Conservation (phyloP, 2,329 filamentous ascomycete species). For the Fusarium verrucosum region DNA sequence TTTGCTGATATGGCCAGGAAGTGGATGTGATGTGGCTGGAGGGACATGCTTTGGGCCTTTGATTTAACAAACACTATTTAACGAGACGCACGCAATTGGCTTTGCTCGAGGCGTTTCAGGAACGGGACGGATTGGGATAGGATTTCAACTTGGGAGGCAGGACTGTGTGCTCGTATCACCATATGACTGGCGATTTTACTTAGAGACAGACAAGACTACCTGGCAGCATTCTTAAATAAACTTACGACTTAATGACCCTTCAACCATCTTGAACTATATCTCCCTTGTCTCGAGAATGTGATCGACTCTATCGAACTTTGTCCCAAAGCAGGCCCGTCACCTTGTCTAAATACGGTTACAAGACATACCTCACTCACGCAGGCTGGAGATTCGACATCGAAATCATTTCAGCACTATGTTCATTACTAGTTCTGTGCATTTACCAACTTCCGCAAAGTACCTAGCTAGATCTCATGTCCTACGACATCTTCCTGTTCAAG, state of each 20-base stretch:
- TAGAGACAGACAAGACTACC: conserved; percentile 18
- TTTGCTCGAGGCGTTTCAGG: conserved; percentile 37
- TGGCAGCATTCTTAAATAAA: conserved; percentile 30
- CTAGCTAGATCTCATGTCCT: conserved; percentile 27
- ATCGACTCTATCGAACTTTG: conserved; percentile 8
- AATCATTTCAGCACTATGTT: conserved; percentile 42
- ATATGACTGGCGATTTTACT: conserved; percentile 4
- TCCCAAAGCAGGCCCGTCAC: neutral
- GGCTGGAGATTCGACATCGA: neutral
- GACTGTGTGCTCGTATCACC: conserved; percentile 12
- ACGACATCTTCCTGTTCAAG: conserved; percentile 15
- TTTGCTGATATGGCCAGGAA: conserved; percentile 54
- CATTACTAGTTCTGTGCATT: conserved; percentile 46
- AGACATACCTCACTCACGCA: conserved; percentile 7
- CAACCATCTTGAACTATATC: neutral
- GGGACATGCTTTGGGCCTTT: neutral
- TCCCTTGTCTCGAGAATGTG: conserved; percentile 17
- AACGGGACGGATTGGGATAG: conserved; percentile 6
- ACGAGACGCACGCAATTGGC: conserved; percentile 18
- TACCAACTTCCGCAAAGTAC: conserved; percentile 38
- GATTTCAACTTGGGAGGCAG: conserved; percentile 3
- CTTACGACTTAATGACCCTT: conserved; percentile 33
- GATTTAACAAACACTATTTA: conserved; percentile 11
- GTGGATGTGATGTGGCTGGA: conserved; percentile 49
- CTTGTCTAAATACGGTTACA: neutral